Evolutionary conservation across 176 grass and related monocot species (phyloP).

Genomic region (Juncus inflexus): DNA sequence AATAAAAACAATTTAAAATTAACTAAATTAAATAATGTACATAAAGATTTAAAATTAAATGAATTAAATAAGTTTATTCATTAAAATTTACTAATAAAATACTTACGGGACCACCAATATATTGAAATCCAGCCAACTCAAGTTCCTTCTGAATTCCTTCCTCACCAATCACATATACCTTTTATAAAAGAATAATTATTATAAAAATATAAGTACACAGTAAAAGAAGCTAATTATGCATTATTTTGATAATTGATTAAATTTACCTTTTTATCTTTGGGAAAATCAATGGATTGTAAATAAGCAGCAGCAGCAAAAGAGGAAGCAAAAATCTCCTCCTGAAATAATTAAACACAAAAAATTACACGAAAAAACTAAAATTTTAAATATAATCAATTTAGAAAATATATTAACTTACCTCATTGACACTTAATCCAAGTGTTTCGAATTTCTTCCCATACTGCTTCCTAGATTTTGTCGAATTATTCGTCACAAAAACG

Average conservation of each 20-base stretch:
- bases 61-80: conserved; percentile 5
- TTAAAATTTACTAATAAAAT: conserved; percentile 15
- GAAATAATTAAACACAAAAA: conserved; percentile 13
- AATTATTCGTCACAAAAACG: conserved; percentile 98
- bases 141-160: conserved; percentile 91
- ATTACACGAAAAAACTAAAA: not conserved
- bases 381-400: not conserved
- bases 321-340: conserved; percentile 99
- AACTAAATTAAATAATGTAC: not conserved
- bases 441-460: conserved; percentile 93
- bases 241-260: not conserved
- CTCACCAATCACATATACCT: conserved; percentile 96
- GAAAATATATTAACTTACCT: conserved; percentile 36
- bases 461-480: conserved; percentile 93
- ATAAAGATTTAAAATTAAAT: not conserved
- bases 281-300: conserved; percentile 87
- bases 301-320: conserved; percentile 93
- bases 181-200: not conserved
- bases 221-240: not conserved
- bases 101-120: conserved; percentile 83
- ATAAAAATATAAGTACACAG: no score
- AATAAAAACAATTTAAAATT: conserved; percentile 17
- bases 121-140: conserved; percentile 78
- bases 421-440: conserved; percentile 57
- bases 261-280: conserved; percentile 80